phyloP scores from a whole-genome alignment of 1,139 yeast genomes.

The Suhomyces kunorum region DNA sequence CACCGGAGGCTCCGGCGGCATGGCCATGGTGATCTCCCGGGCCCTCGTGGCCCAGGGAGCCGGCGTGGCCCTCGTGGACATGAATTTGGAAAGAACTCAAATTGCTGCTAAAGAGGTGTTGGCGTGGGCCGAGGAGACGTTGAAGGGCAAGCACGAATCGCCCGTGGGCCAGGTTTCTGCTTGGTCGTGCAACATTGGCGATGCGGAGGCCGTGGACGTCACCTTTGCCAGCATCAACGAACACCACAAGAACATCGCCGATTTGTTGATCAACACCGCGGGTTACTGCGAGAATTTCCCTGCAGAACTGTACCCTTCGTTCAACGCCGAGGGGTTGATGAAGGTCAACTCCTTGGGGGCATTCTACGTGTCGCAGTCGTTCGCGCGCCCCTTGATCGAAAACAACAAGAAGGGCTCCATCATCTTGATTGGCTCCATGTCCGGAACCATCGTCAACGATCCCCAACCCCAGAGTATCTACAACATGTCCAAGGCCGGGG shows the following conservation, averaged over 20 bases:
- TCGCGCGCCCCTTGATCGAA: conserved; percentile 66
- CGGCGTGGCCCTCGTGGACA: conserved; percentile 73
- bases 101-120: conserved; percentile 61
- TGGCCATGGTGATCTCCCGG: conserved; percentile 66
- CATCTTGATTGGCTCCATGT: conserved; percentile 51
- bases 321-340: conserved; percentile 66
- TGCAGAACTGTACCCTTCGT: conserved; percentile 75
- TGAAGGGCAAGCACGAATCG: conserved; percentile 40
- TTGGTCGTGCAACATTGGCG: conserved; percentile 78
- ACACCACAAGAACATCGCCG: conserved; percentile 62
- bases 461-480: conserved; percentile 54
- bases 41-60: conserved; percentile 69
- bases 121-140: conserved; percentile 53
- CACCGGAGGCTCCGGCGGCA: conserved; percentile 85
- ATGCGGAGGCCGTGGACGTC: conserved; percentile 59
- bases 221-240: conserved; percentile 52
- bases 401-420: conserved; percentile 55
- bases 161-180: conserved; percentile 57
- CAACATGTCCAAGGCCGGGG: conserved; percentile 55
- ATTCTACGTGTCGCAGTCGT: conserved; percentile 58
- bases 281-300: conserved; percentile 83
- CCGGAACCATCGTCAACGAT: conserved; percentile 52
- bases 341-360: conserved; percentile 78
- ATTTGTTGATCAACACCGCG: conserved; percentile 72
- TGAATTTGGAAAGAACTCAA: conserved; percentile 60